Evolutionary conservation across 1,284 basidiomycete genomes (phyloP).

Genomic region (Paramarasmius palmivorus): DNA sequence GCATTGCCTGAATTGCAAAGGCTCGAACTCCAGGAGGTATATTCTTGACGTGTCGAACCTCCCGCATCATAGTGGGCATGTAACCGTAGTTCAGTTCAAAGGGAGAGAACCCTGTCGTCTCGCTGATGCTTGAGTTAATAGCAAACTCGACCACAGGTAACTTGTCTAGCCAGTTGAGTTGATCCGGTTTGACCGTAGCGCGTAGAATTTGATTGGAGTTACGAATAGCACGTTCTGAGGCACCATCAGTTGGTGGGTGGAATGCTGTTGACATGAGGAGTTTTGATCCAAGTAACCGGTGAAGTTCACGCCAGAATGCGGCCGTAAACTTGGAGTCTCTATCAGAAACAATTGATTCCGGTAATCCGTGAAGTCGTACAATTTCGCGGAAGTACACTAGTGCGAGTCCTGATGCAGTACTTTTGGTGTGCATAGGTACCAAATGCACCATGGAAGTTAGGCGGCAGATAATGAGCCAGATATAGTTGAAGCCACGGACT

Average conservation of each 20-base stretch:
- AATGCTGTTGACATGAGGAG: constrained; percentile 25
- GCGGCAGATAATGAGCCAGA: constrained; percentile 33
- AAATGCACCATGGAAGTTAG: constrained; percentile 36
- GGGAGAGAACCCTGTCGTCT: constrained; percentile 4
- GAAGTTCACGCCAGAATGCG: constrained; percentile 22
- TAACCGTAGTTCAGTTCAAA: constrained; percentile 9
- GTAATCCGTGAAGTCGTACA: constrained; percentile 21
- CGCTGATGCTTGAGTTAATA: constrained; percentile 8
- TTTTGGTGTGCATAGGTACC: constrained; percentile 25
- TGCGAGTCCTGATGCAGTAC: background rate
- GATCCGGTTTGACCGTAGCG: background rate
- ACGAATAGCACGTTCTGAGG: constrained; percentile 6
- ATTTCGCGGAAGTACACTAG: background rate
- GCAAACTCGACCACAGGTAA: constrained; percentile 13
- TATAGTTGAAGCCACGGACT: constrained; percentile 25
- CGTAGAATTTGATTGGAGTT: constrained; percentile 6
- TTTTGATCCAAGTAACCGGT: constrained; percentile 2
- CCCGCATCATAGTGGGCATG: background rate
- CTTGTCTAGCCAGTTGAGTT: constrained; percentile 7
- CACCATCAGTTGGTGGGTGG: constrained; percentile 30
- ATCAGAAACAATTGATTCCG: constrained; percentile 20
- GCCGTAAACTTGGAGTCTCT: constrained; percentile 13
- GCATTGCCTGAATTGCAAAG: constrained; percentile 6
- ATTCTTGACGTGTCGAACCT: background rate
- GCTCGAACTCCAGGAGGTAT: background rate